These are phyloP conservation scores for Coemansia sp. DNA, from an alignment of 192 early-diverging fungal genomes.

Conservation along the genomic window DNA sequence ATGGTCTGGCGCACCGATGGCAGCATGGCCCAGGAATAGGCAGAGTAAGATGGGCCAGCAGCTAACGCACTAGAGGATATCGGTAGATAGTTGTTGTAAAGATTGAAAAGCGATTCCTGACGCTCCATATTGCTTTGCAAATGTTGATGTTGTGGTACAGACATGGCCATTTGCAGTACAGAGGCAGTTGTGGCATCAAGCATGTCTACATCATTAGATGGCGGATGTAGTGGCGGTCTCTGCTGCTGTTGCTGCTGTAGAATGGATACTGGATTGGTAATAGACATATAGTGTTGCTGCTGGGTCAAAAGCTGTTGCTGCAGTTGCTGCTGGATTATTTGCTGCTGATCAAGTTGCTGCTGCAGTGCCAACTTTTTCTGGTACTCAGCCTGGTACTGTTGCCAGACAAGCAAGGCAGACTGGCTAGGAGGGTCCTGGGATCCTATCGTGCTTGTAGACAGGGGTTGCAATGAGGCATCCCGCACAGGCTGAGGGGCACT, in stretches of 20 bases:
- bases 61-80: not conserved
- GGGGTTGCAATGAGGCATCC: not conserved
- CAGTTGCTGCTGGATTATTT: conserved; percentile 19
- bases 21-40: conserved; percentile 7
- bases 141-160: not conserved
- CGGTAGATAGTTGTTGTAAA: not conserved
- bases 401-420: conserved; percentile 30
- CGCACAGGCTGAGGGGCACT: not conserved
- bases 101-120: not conserved
- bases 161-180: conserved; percentile 2
- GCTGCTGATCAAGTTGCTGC: conserved; percentile 35
- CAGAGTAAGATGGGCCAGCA: not conserved
- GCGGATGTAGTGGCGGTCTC: too few relatives aligned
- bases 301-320: conserved; percentile 17
- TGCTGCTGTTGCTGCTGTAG: conserved; percentile 9
- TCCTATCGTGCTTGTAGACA: too few relatives aligned
- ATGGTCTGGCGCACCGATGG: not conserved
- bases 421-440: too few relatives aligned
- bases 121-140: too few relatives aligned
- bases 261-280: not conserved
- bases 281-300: not conserved
- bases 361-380: conserved; percentile 28
- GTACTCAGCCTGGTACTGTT: conserved; percentile 40
- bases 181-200: conserved; percentile 6
- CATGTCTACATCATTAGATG: too few relatives aligned